A percentile compares a stretch with the other conserved stretches of the same genome.
Evolutionary conservation across 305 asterid species (phyloP).

Genomic region (Rubia peregrina): DNA sequence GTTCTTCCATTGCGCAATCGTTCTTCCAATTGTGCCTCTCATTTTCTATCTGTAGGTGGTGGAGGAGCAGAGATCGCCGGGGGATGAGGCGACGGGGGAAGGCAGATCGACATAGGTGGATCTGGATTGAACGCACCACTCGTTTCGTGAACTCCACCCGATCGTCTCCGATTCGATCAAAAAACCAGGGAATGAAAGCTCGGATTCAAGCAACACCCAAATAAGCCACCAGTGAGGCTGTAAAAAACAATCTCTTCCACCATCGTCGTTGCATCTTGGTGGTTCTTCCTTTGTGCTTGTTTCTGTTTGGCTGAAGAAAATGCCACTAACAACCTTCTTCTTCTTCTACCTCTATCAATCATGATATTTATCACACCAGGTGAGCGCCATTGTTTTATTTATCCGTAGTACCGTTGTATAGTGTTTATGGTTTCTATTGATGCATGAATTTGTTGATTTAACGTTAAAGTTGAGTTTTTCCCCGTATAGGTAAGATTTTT

Average conservation of each 20-base stretch:
- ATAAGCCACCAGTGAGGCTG: conserved; percentile 18
- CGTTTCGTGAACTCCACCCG: not conserved
- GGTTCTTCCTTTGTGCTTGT: conserved; percentile 20
- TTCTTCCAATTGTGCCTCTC: too few species aligned
- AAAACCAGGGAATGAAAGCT: conserved; percentile 9
- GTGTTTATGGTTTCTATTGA: not conserved
- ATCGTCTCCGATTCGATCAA: not conserved
- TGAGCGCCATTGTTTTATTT: conserved; percentile 4
- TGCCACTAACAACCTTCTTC: conserved; percentile 22
- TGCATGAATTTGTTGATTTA: not conserved
- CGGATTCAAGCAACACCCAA: conserved; percentile 12
- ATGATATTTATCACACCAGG: conserved; percentile 89
- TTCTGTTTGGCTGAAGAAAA: conserved; percentile 36
- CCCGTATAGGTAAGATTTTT: not conserved
- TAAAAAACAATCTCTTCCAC: conserved; percentile 9
- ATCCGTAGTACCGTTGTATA: not conserved
- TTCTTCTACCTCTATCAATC: conserved; percentile 60
- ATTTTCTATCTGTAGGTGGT: too few species aligned
- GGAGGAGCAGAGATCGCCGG: too few species aligned
- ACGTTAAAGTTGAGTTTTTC: not conserved
- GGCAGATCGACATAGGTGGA: too few species aligned
- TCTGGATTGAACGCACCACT: conserved; percentile 12
- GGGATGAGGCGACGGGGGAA: too few species aligned
- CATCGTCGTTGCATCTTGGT: conserved; percentile 12
- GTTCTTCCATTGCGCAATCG: too few species aligned